Evolutionary conservation across 176 grass and related monocot species (phyloP).

Genomic region (Ananas comosus): DNA sequence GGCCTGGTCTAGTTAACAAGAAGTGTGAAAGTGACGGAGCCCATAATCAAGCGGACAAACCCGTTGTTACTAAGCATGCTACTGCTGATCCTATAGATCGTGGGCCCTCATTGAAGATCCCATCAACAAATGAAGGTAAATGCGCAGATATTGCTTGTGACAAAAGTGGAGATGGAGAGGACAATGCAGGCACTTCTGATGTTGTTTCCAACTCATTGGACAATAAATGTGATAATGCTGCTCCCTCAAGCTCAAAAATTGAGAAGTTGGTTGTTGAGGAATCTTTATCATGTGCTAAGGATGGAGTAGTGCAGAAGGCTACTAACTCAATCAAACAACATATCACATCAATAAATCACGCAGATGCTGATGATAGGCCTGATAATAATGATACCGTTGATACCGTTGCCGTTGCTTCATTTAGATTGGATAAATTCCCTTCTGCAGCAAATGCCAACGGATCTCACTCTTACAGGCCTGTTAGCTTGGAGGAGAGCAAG

Average conservation of each 20-base stretch:
- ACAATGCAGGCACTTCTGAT: slow-evolving; percentile 2
- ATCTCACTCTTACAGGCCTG: slow-evolving; percentile 6
- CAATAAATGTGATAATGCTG: slow-evolving; percentile 1
- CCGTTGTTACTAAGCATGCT: neutral
- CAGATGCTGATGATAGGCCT: slow-evolving; percentile 6
- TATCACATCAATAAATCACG: neutral
- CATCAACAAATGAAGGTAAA: slow-evolving; percentile 7
- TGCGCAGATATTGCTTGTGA: slow-evolving; percentile 1
- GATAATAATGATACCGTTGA: neutral
- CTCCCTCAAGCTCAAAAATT: slow-evolving; percentile 11
- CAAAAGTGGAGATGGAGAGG: slow-evolving; percentile 1
- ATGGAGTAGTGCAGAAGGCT: slow-evolving; percentile 19
- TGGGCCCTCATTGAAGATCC: slow-evolving; percentile 3
- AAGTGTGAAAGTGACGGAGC: slow-evolving; percentile 19
- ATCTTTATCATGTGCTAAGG: slow-evolving; percentile 15
- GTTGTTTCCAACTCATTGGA: slow-evolving; percentile 1
- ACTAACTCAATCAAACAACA: slow-evolving; percentile 15
- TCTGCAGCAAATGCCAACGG: neutral
- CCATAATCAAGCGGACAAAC: slow-evolving; percentile 4
- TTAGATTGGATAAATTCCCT: slow-evolving; percentile 12
- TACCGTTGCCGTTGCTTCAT: slow-evolving; percentile 10
- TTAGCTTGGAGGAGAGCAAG: slow-evolving; percentile 8
- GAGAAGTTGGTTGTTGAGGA: slow-evolving; percentile 20
- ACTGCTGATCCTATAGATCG: slow-evolving; percentile 6
- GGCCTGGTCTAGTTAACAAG: slow-evolving; percentile 10